A percentile compares a stretch with the other conserved stretches of the same genome.
Evolutionary conservation across 2,329 filamentous ascomycete species (phyloP).

Genomic region (Cercospora nicotianae): DNA sequence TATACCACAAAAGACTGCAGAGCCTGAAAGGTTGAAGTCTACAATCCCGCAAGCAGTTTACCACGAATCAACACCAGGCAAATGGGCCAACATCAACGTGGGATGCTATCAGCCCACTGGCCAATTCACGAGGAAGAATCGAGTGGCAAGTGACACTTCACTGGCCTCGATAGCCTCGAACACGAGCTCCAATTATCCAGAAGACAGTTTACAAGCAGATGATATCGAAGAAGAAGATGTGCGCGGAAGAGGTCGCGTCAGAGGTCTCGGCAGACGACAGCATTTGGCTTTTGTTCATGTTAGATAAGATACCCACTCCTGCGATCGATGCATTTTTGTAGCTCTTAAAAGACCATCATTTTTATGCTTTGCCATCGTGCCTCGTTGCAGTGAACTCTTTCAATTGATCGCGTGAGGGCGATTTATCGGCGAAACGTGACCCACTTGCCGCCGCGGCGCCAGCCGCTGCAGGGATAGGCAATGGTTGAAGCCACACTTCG

Average conservation of each 20-base stretch:
- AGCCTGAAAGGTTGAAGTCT: not conserved
- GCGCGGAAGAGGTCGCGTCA: conserved; percentile 18
- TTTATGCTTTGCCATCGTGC: not conserved
- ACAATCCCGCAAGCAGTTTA: not conserved
- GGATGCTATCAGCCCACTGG: conserved; percentile 19
- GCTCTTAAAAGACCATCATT: not conserved
- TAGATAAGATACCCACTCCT: conserved; percentile 11
- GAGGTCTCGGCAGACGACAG: conserved; percentile 8
- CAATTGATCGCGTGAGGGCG: not conserved
- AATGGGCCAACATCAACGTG: not conserved
- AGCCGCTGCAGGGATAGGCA: not conserved
- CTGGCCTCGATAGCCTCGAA: conserved; percentile 7
- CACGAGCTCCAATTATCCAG: conserved; percentile 23
- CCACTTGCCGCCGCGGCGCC: not conserved
- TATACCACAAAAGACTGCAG: not conserved
- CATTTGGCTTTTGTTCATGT: not conserved
- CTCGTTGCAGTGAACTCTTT: not conserved
- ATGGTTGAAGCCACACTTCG: conserved; percentile 6
- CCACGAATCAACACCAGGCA: not conserved
- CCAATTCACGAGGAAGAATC: not conserved
- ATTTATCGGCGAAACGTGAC: not conserved
- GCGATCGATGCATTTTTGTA: conserved; percentile 5
- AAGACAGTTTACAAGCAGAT: conserved; percentile 22
- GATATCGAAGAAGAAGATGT: conserved; percentile 23
- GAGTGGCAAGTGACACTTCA: conserved; percentile 11